phyloP scores from a whole-genome alignment of 2,329 filamentous ascomycete species.

The Hypoxylon sp. region DNA sequence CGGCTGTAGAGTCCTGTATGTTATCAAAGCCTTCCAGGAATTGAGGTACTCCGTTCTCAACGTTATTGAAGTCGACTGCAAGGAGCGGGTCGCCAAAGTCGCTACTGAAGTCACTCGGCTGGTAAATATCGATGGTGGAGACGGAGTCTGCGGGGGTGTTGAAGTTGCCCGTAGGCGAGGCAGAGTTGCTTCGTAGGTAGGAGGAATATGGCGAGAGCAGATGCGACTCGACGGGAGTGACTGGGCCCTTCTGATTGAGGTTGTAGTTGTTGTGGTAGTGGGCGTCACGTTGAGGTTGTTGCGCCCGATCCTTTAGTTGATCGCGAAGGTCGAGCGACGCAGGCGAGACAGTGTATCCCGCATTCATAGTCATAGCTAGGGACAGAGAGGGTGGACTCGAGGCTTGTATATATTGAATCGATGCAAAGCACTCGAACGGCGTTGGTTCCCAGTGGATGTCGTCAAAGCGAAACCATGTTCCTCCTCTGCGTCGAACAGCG shows the following conservation, averaged over 20 bases:
- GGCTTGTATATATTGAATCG: conserved; percentile 54
- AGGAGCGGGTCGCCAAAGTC: conserved; percentile 65
- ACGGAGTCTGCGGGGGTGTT: conserved; percentile 65
- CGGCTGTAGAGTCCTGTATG: conserved; percentile 23
- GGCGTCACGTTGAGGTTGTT: conserved; percentile 51
- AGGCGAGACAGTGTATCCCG: conserved; percentile 58
- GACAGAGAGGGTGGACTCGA: conserved; percentile 44
- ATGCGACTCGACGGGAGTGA: conserved; percentile 54
- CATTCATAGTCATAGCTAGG: conserved; percentile 62
- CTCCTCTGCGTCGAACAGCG: conserved; percentile 25
- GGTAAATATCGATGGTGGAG: conserved; percentile 62
- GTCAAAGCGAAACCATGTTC: conserved; percentile 48
- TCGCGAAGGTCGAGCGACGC: conserved; percentile 56
- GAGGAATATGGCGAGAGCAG: conserved; percentile 61
- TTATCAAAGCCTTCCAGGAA: conserved; percentile 58
- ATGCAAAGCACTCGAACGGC: conserved; percentile 36
- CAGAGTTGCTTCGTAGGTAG: conserved; percentile 55
- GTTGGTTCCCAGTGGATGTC: conserved; percentile 41
- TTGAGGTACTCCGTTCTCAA: conserved; percentile 58
- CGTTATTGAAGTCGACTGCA: conserved; percentile 61
- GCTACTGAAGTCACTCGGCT: conserved; percentile 62
- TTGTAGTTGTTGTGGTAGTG: conserved; percentile 42
- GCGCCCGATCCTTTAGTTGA: conserved; percentile 46
- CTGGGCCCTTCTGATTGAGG: conserved; percentile 47
- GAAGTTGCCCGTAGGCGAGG: conserved; percentile 56